Evolutionary conservation across 1,284 basidiomycete species (phyloP), one percentile per base, ranked within the genome.

Genomic region (Ceratorhiza oryzae-sativae): DNA sequence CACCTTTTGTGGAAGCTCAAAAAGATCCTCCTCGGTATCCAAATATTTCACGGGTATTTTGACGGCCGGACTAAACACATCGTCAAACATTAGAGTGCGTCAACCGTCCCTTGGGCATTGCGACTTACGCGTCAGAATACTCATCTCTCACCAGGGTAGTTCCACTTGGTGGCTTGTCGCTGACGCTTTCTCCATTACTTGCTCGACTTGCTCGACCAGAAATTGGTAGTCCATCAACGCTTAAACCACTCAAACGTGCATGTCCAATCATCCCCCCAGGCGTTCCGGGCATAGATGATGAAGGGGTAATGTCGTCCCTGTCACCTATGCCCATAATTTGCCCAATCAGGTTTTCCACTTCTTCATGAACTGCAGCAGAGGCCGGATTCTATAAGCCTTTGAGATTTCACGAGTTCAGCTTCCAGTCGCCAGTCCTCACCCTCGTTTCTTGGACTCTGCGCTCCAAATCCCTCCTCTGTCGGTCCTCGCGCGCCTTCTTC

Each of bases 1-100:
- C 63, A 92, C 93, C 84, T 91, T 93, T 77, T 90, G 88, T 0
- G 94, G 94, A n/a, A 95, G 81, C 77, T 95, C 93, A 77, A 93
- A 96, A 12, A 96, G 82, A 78, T 96, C 94, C 76, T 93, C 89
- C 75, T 94, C 92, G 13, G 93, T 86, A 76, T 96, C 92, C 72
- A 96, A 87, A 45, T 94, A 84, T 77, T 94, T 92, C n/a, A 87
- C 86, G 12, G 65, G 59, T 41, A 74, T 60, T 27, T 59, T 48
- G 15, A 25, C n/a, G 36, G 59, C 18, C 42, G 23, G 4, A 12
- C 60, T 72, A 53, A 45, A 45, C 25, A 20, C 18, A 25, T n/a
- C 30, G 46, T 32, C 34, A 60, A 48, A 25, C 8, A 42, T 58
- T 53, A 25, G 36, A 41, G 34, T 25, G 18, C 27, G 20, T n/a